phyloP scores from a whole-genome alignment of 306 rosid species.

The Glycyrrhiza uralensis region DNA sequence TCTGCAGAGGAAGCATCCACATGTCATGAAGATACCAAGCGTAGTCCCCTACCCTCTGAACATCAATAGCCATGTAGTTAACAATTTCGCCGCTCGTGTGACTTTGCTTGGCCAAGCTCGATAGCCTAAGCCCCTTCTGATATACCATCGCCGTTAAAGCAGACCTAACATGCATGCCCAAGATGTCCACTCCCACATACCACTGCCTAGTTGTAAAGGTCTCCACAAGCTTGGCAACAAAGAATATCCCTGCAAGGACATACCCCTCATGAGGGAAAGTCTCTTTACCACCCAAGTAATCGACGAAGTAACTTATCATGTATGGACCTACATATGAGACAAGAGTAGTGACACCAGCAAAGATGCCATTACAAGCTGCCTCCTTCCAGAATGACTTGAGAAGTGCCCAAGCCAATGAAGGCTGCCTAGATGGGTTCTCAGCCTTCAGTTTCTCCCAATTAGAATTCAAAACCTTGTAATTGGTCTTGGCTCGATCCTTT shows the following conservation, averaged over 20 bases:
- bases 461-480: conserved; percentile 68
- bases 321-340: conserved; percentile 96
- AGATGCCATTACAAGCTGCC: conserved; percentile 88
- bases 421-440: conserved; percentile 51
- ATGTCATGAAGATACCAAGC: conserved; percentile 97
- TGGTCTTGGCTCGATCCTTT: conserved; percentile 75
- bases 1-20: conserved; percentile 99
- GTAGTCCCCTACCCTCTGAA: conserved; percentile 94
- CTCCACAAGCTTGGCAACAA: conserved; percentile 87
- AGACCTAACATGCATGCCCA: conserved; percentile 98
- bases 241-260: conserved; percentile 83
- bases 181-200: conserved; percentile 96
- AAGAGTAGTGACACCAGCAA: conserved; percentile 89
- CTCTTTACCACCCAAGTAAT: conserved; percentile 85
- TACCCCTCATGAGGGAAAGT: conserved; percentile 85
- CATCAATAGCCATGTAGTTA: conserved; percentile 98
- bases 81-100: conserved; percentile 98
- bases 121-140: conserved; percentile 83
- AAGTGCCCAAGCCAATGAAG: conserved; percentile 93
- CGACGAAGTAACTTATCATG: conserved; percentile 95
- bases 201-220: conserved; percentile 91
- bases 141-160: conserved; percentile 96
- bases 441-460: conserved; percentile 93
- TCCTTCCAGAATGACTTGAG: conserved; percentile 91
- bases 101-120: conserved; percentile 90